Percentiles rank a stretch among this genome's conserved stretches.
Conservation (phyloP, 345 rosid species). For the Citrus sp. region DNA sequence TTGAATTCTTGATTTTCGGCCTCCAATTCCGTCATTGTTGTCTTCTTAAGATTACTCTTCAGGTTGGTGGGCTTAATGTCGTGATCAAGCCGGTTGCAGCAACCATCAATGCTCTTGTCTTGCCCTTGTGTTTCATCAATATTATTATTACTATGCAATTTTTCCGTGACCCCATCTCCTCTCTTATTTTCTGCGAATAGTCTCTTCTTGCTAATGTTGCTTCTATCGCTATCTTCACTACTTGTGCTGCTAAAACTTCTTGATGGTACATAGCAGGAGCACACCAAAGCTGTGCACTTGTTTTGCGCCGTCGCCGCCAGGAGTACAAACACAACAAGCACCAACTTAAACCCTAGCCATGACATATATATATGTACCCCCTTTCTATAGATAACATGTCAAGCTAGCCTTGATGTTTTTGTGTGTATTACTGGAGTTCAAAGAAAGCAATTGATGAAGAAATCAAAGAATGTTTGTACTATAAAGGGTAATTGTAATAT, state of each 20-base stretch:
- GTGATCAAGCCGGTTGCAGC: conserved; percentile 8
- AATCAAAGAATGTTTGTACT: neutral
- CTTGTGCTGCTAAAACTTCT: conserved; percentile 20
- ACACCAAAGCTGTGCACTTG: conserved; percentile 62
- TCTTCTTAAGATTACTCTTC: conserved; percentile 63
- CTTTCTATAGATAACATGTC: neutral
- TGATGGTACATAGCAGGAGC: conserved; percentile 68
- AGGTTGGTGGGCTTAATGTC: conserved; percentile 26
- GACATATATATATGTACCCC: no score
- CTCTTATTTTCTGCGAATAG: conserved; percentile 19
- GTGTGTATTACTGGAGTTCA: neutral
- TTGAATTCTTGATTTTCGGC: conserved; percentile 1
- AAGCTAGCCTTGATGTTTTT: neutral
- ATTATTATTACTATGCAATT: conserved; percentile 3
- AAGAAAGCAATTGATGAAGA: conserved; percentile 7
- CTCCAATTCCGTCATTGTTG: conserved; percentile 4
- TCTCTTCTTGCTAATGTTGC: conserved; percentile 22
- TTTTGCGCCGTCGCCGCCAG: conserved; percentile 70
- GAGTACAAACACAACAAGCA: conserved; percentile 23
- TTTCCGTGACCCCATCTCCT: conserved; percentile 31
- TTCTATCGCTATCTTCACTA: conserved; percentile 18
- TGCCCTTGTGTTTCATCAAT: conserved; percentile 11
- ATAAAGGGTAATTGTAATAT: neutral
- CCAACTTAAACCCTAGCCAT: no score
- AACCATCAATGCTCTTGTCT: neutral